Evolutionary conservation across 805 yeast genomes (phyloP).

Genomic region (Candida multigemmis): DNA sequence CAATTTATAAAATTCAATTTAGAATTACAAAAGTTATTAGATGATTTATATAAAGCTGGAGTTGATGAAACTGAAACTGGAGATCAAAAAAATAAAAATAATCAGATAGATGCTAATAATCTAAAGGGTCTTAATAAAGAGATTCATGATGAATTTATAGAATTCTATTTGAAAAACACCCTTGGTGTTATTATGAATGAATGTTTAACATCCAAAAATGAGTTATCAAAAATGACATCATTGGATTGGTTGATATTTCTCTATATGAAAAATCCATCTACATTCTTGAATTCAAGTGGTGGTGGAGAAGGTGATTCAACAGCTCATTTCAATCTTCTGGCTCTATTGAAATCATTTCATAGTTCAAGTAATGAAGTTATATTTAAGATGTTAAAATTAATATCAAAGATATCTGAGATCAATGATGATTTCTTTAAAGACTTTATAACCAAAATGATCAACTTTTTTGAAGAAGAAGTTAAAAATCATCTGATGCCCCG

Average conservation of each 20-base stretch:
- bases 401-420: constrained; percentile 68
- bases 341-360: constrained; percentile 61
- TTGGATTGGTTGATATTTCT: constrained; percentile 85
- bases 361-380: constrained; percentile 74
- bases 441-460: constrained; percentile 64
- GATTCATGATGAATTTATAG: constrained; percentile 30
- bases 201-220: constrained; percentile 39
- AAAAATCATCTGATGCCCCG: constrained; percentile 37
- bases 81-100: constrained; percentile 1
- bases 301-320: constrained; percentile 9
- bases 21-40: constrained; percentile 22
- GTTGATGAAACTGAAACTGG: neutral
- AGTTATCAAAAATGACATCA: constrained; percentile 73
- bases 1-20: constrained; percentile 26
- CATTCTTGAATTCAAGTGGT: constrained; percentile 29
- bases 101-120: constrained; percentile 6
- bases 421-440: constrained; percentile 69
- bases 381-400: constrained; percentile 57
- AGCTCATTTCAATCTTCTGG: constrained; percentile 61
- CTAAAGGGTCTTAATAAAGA: constrained; percentile 36
- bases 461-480: constrained; percentile 58
- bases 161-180: constrained; percentile 36
- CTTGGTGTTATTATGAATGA: constrained; percentile 68
- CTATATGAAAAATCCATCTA: too few species aligned
- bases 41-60: constrained; percentile 17